A percentile compares a stretch with the other conserved stretches of the same genome.
phyloP scores from a whole-genome alignment of 805 yeast genomes.

The Ogataea thermomethanolica region DNA sequence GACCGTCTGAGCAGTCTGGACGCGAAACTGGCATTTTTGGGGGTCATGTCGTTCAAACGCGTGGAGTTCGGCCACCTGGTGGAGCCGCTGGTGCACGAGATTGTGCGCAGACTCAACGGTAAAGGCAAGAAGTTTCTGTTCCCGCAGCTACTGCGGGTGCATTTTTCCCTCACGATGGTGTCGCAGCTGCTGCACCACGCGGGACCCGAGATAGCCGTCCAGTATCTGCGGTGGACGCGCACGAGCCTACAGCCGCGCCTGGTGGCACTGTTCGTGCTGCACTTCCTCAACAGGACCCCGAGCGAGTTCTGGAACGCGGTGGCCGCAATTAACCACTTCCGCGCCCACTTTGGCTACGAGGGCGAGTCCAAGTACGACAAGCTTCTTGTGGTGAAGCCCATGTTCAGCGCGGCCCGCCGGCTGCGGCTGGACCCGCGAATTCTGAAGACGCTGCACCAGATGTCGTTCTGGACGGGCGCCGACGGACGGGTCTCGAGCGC shows the following conservation, averaged over 20 bases:
- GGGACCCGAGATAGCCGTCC: constrained; percentile 3
- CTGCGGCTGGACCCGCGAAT: not conserved
- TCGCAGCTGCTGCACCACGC: not conserved
- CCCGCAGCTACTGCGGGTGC: not conserved
- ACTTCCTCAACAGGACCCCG: constrained; percentile 1
- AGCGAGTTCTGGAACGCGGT: constrained; percentile 7
- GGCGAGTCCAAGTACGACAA: constrained; percentile 2
- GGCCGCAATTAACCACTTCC: constrained; percentile 10
- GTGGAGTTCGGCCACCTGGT: not conserved
- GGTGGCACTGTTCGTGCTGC: not conserved
- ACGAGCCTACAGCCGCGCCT: not conserved
- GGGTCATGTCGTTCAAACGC: constrained; percentile 6
- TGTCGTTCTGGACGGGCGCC: constrained; percentile 1
- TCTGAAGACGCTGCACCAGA: not conserved
- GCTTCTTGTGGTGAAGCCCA: constrained; percentile 1
- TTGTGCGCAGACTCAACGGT: not conserved
- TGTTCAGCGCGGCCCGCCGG: constrained; percentile 2
- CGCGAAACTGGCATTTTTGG: constrained; percentile 5
- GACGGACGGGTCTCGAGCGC: not conserved
- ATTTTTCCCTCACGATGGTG: constrained; percentile 1
- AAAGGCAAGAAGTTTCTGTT: not conserved
- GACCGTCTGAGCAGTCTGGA: constrained; percentile 2
- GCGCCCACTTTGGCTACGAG: constrained; percentile 1
- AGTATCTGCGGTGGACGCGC: constrained; percentile 3
- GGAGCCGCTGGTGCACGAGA: not conserved